phyloP scores from a whole-genome alignment of 495 filamentous ascomycete species.

The Mycothermus thermophilus region DNA sequence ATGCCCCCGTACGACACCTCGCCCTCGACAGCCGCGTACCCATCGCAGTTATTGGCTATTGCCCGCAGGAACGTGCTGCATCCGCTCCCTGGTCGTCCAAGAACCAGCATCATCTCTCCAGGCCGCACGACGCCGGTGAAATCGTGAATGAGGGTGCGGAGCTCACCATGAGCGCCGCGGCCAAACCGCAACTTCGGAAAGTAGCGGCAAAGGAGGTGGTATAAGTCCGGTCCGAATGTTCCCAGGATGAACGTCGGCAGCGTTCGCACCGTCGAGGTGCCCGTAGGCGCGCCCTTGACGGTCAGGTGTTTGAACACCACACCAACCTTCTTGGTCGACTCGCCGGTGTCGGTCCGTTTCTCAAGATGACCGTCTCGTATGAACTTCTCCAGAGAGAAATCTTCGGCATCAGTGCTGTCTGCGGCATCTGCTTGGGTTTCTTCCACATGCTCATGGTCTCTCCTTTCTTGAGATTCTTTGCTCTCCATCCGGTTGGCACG shows the following conservation, averaged over 20 bases:
- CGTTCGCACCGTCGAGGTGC: constrained; percentile 55
- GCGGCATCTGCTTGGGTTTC: constrained; percentile 32
- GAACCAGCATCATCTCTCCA: constrained; percentile 70
- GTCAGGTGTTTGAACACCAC: constrained; percentile 70
- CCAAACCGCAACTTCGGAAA: constrained; percentile 48
- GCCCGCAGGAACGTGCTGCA: constrained; percentile 72
- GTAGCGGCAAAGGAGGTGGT: constrained; percentile 48
- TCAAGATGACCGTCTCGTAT: constrained; percentile 71
- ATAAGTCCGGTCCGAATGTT: constrained; percentile 75
- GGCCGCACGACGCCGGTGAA: constrained; percentile 67
- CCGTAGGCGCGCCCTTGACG: constrained; percentile 57
- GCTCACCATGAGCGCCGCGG: constrained; percentile 20
- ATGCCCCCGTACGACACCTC: constrained; percentile 69
- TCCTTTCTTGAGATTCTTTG: not conserved
- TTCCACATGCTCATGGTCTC: constrained; percentile 11
- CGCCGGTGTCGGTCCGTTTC: constrained; percentile 49
- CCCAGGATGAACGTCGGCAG: constrained; percentile 67
- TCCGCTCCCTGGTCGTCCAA: constrained; percentile 67
- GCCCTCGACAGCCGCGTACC: constrained; percentile 53
- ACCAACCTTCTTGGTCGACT: constrained; percentile 69
- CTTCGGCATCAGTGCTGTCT: constrained; percentile 20
- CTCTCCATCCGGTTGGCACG: not conserved
- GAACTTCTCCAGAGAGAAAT: constrained; percentile 61
- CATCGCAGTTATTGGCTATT: constrained; percentile 54
- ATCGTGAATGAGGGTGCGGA: constrained; percentile 53